phyloP scores from a whole-genome alignment of 257 asterid genomes.

The Catharanthus roseus region DNA sequence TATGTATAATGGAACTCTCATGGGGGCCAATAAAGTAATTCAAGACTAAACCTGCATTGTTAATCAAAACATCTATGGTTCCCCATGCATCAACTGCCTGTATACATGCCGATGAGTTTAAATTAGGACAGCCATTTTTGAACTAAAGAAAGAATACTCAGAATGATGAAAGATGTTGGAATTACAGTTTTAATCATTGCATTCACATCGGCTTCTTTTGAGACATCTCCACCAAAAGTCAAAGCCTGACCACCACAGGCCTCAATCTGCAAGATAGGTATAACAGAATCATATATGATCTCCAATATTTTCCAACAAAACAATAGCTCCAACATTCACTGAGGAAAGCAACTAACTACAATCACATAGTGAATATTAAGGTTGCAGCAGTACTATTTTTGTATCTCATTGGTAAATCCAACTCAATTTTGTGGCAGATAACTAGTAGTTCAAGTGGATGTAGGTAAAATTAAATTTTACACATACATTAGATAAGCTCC shows the following conservation, averaged over 20 bases:
- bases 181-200: conserved; percentile 89
- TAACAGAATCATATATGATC: not conserved
- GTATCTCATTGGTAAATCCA: not conserved
- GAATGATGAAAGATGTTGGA: conserved; percentile 7
- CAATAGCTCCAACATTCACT: not conserved
- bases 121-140: conserved; percentile 21
- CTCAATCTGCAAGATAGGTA: conserved; percentile 58
- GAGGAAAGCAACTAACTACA: not conserved
- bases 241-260: conserved; percentile 83
- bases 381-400: not conserved
- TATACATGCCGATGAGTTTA: conserved; percentile 24
- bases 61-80: conserved; percentile 74
- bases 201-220: conserved; percentile 88
- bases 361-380: not conserved
- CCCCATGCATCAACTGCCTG: conserved; percentile 98
- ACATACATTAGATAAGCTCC: not conserved
- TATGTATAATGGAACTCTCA: not conserved
- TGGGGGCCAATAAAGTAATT: not conserved
- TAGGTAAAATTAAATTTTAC: not conserved
- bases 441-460: not conserved
- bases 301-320: not conserved
- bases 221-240: conserved; percentile 89
- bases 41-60: conserved; percentile 74
- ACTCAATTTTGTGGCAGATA: not conserved
- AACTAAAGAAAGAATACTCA: conserved; percentile 7